phyloP scores from a whole-genome alignment of 2,329 filamentous ascomycete species.

The Chaetomium strumarium region DNA sequence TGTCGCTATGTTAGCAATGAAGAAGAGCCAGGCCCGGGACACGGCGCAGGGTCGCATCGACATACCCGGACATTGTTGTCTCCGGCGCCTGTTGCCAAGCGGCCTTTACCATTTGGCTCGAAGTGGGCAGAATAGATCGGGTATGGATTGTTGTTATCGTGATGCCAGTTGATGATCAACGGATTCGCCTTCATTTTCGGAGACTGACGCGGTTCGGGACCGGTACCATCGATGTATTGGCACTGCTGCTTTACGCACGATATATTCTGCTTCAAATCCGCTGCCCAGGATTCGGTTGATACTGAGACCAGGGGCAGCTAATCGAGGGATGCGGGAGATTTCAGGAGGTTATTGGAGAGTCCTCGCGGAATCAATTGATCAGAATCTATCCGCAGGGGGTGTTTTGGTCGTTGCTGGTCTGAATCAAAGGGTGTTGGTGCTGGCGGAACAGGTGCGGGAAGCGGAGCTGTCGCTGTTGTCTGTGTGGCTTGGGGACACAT shows the following conservation, averaged over 20 bases:
- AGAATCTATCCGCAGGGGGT: neutral
- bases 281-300: neutral
- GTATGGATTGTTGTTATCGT: slow-evolving; percentile 64
- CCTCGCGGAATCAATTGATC: neutral
- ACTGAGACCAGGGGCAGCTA: neutral
- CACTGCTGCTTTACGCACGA: neutral
- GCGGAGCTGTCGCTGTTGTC: neutral
- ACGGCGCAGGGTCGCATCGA: slow-evolving; percentile 14
- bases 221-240: slow-evolving; percentile 17
- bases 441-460: neutral
- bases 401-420: neutral
- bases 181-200: slow-evolving; percentile 87
- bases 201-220: slow-evolving; percentile 19
- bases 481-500: neutral
- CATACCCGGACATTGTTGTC: slow-evolving; percentile 92
- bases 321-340: neutral
- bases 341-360: neutral
- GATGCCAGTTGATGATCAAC: slow-evolving; percentile 97
- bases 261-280: slow-evolving; percentile 6
- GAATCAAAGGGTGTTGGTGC: neutral
- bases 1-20: slow-evolving; percentile 31
- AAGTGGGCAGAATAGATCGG: slow-evolving; percentile 98
- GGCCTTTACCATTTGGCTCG: slow-evolving; percentile 83
- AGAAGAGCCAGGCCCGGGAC: neutral
- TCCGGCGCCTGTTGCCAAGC: slow-evolving; percentile 88